These are phyloP conservation scores for Neofusicoccum sp. DNA, from an alignment of 2,329 filamentous ascomycete species.

Conservation along the genomic window DNA sequence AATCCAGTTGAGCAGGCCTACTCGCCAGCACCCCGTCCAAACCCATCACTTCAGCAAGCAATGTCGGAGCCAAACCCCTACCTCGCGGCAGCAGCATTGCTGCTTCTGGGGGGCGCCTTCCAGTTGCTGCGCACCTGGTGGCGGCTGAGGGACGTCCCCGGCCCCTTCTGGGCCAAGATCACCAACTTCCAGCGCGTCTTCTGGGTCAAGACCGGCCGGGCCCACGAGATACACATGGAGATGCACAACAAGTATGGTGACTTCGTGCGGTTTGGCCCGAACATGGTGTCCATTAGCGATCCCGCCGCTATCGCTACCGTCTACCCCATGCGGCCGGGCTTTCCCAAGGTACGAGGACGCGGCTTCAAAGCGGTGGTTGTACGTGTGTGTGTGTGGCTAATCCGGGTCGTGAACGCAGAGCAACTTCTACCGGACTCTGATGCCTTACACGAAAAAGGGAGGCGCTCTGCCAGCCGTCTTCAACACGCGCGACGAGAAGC, in stretches of 20 bases:
- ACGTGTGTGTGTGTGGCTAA: no score
- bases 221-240: conserved; percentile 53
- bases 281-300: conserved; percentile 75
- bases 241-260: conserved; percentile 70
- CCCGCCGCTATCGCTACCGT: conserved; percentile 66
- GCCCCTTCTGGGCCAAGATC: conserved; percentile 61
- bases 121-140: no score
- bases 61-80: no score
- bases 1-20: no score
- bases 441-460: background rate
- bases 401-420: background rate
- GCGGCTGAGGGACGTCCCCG: conserved; percentile 48
- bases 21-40: no score
- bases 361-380: no score
- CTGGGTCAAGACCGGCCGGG: conserved; percentile 56
- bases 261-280: conserved; percentile 73
- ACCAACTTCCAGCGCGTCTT: conserved; percentile 72
- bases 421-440: background rate
- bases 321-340: no score
- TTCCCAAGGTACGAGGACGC: no score
- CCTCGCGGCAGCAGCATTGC: no score
- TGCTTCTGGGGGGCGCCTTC: no score
- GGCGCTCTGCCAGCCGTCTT: background rate
- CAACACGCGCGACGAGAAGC: conserved; percentile 22
- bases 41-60: no score